These are phyloP conservation scores for Nicotiana paniculata DNA, from an alignment of 257 asterid genomes.

Conservation along the genomic window DNA sequence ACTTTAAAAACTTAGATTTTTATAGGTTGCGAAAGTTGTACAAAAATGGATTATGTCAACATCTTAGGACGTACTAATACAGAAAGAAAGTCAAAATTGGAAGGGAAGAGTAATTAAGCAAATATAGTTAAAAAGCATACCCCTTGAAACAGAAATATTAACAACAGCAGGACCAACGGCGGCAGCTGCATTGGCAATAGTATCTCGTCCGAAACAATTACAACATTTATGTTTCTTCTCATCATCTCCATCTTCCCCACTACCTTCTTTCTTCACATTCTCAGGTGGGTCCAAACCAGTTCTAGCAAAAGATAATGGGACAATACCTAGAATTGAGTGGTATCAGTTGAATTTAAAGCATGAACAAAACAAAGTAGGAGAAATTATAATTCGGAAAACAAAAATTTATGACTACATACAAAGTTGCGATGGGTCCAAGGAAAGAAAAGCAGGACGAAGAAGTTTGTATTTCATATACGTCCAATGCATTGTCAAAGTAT, in stretches of 20 bases:
- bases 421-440: constrained; percentile 23
- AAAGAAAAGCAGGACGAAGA: constrained; percentile 19
- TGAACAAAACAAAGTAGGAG: not conserved
- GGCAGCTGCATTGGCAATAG: constrained; percentile 82
- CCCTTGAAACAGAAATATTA: constrained; percentile 63
- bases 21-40: not conserved
- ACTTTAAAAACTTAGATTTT: not conserved
- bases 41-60: not conserved
- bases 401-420: constrained; percentile 28
- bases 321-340: constrained; percentile 34
- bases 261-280: constrained; percentile 27
- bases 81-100: not conserved
- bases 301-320: constrained; percentile 39
- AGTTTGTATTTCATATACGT: constrained; percentile 24
- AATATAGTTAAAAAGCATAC: constrained; percentile 17
- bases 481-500: constrained; percentile 37
- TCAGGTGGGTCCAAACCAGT: constrained; percentile 28
- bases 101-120: not conserved
- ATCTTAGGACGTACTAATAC: not conserved
- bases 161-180: constrained; percentile 86
- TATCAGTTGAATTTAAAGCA: constrained; percentile 2
- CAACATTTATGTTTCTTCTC: constrained; percentile 41
- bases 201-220: constrained; percentile 71
- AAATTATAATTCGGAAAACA: not conserved
- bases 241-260: constrained; percentile 26